Conservation (phyloP, 1,284 basidiomycete species). For the Boletus mariae region DNA sequence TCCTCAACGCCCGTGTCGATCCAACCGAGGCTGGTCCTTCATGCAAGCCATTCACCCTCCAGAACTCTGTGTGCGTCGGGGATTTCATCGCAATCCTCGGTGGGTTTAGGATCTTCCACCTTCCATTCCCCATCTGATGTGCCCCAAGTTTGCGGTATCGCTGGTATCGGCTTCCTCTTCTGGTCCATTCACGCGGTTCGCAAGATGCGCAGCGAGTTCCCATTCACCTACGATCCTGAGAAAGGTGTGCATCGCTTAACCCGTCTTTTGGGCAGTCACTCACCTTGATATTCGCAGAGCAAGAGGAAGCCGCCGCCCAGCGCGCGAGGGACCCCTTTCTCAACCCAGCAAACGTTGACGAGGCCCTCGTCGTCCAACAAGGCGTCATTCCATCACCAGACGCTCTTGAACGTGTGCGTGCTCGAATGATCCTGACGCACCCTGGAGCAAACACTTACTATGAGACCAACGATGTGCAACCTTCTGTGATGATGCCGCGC, state of each 20-base stretch:
- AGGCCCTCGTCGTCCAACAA: slow-evolving; percentile 1
- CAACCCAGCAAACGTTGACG: not conserved
- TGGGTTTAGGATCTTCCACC: not conserved
- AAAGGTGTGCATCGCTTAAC: not conserved
- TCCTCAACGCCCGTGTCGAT: not conserved
- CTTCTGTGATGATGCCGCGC: not conserved
- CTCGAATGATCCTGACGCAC: slow-evolving; percentile 2
- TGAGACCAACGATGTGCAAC: not conserved
- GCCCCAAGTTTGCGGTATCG: slow-evolving; percentile 14
- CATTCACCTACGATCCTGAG: slow-evolving; percentile 7
- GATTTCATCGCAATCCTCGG: slow-evolving; percentile 25
- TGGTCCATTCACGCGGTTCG: slow-evolving; percentile 21
- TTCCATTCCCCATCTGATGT: not conserved
- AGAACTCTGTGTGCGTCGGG: slow-evolving; percentile 18
- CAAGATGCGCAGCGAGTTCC: slow-evolving; percentile 16
- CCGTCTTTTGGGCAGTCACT: not conserved
- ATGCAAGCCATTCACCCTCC: slow-evolving; percentile 13
- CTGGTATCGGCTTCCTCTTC: slow-evolving; percentile 19
- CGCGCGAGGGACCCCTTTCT: not conserved
- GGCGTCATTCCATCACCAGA: slow-evolving; percentile 8
- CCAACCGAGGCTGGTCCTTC: not conserved
- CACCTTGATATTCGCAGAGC: slow-evolving; percentile 6
- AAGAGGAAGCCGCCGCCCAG: not conserved
- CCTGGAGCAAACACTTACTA: not conserved
- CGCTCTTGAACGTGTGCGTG: slow-evolving; percentile 2